Percentiles rank a stretch among this genome's conserved stretches.
phyloP scores from a whole-genome alignment of 2,329 filamentous ascomycete genomes.

The Fusarium miscanthi region DNA sequence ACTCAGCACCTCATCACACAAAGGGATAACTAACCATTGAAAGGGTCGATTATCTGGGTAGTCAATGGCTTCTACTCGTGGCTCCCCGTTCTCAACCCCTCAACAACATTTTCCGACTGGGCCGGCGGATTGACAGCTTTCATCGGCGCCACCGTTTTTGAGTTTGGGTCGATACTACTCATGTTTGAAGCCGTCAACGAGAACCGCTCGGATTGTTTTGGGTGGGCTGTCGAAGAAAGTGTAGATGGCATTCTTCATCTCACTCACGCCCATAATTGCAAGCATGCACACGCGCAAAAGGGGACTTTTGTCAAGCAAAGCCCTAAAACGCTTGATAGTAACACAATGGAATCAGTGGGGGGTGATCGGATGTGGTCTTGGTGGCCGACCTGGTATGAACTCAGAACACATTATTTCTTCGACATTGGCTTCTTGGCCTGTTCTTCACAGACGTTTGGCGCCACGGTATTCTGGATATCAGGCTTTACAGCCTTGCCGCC shows the following conservation, averaged over 20 bases:
- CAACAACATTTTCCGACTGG: constrained; percentile 61
- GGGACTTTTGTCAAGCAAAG: constrained; percentile 28
- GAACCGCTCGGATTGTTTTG: constrained; percentile 72
- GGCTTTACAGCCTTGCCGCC: constrained; percentile 70
- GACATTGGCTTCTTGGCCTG: constrained; percentile 67
- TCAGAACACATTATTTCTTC: constrained; percentile 67
- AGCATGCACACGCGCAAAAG: constrained; percentile 45
- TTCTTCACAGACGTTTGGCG: constrained; percentile 65
- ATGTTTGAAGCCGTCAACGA: constrained; percentile 77
- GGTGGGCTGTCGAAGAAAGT: constrained; percentile 69
- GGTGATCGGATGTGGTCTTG: constrained; percentile 62
- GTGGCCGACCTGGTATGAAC: constrained; percentile 67
- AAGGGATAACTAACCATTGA: neutral
- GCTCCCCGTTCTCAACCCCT: constrained; percentile 62
- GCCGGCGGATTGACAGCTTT: constrained; percentile 72
- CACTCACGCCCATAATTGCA: constrained; percentile 33
- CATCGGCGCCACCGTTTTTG: constrained; percentile 75
- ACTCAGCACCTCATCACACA: neutral
- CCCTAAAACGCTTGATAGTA: neutral
- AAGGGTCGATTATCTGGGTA: constrained; percentile 63
- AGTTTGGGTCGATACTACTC: constrained; percentile 70
- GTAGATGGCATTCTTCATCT: constrained; percentile 32
- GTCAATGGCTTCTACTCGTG: constrained; percentile 69
- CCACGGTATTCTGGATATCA: constrained; percentile 73
- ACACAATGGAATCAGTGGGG: neutral